Base-by-base conservation (phyloP, 1,284 basidiomycete species). In the Peniophora sp. region DNA sequence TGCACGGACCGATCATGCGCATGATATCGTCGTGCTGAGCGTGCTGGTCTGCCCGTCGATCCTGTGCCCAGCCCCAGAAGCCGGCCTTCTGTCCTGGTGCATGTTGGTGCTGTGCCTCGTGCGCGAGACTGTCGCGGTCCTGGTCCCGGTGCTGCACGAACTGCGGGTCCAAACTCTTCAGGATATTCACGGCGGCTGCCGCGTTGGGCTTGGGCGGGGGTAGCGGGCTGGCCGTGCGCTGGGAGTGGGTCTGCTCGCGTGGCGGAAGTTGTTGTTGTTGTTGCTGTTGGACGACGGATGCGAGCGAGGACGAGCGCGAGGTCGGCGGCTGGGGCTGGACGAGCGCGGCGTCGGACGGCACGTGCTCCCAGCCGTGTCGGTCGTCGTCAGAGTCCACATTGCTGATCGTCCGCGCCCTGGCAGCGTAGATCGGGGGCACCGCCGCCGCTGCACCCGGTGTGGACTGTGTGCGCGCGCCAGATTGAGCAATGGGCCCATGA, bases 101-200 rank as follows among this genome's bases (percentile, higher is more conserved):
- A n/a, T 24, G 44, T 22, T 41, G 39, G 71, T 56, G 56, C 61
- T 48, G 44, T 32, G 27, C 55, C 14, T 54, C 59, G 57, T 56
- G 69, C 25, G 59, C 53, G 52, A 62, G 49, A 43, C 58, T 41
- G 58, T 67, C 50, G 49, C 60, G 52, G 59, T 66, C 50, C 49
- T 55, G 47, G n/a, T 59, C 59, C 25, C 59, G 56, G 23, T 55
- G 56, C 3, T 56, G 51, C 11, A 66, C 59, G 25, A 66, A 68
- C 24, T 73, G 69, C 0, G 83, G 79, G 51, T 85, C 81, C 6
- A 85, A 66, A 8, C 82, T 70, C 49, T 69, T 70, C 51, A 85
- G 67, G 38, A 85, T 83, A 19, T 74, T 75, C 19, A 83, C 61
- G 0, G 78, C 79, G 6, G 70, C 62, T 3, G 63, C 61, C 2